Conservation (phyloP, 2,329 filamentous ascomycete species). For the Pseudogymnoascus sp. region DNA sequence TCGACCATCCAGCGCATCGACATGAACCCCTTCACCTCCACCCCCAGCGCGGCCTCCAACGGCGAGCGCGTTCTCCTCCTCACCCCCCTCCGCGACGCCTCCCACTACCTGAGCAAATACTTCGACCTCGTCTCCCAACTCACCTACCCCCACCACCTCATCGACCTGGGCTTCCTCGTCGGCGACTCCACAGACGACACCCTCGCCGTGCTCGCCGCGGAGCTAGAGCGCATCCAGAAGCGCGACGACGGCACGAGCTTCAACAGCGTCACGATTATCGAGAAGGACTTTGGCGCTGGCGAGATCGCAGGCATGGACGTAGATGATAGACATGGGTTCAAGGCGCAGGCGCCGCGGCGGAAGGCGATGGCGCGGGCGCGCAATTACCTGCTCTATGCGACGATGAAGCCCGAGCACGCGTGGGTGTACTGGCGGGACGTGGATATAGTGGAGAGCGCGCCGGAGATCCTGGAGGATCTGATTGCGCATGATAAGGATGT, state of each 20-base stretch:
- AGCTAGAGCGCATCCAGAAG: constrained; percentile 82
- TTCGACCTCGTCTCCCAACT: constrained; percentile 87
- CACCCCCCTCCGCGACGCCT: constrained; percentile 86
- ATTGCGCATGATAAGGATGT: constrained; percentile 89
- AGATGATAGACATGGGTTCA: constrained; percentile 75
- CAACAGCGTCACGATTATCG: constrained; percentile 72
- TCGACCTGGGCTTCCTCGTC: constrained; percentile 91
- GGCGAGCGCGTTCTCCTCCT: constrained; percentile 84
- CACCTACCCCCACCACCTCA: constrained; percentile 89
- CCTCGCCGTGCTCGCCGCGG: constrained; percentile 72
- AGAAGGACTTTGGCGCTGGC: constrained; percentile 75
- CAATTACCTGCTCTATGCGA: constrained; percentile 80
- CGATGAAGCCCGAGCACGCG: constrained; percentile 86
- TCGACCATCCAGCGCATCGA: constrained; percentile 71
- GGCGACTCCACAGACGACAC: constrained; percentile 90
- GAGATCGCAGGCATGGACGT: constrained; percentile 57
- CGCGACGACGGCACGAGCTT: constrained; percentile 75
- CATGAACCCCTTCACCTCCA: constrained; percentile 78
- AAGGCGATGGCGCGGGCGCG: constrained; percentile 85
- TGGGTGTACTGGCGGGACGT: constrained; percentile 99
- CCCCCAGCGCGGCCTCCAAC: constrained; percentile 67
- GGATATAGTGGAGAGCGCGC: constrained; percentile 86
- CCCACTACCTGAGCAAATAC: constrained; percentile 74
- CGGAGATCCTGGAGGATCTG: constrained; percentile 86
- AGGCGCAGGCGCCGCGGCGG: constrained; percentile 79